These are phyloP conservation scores for Claviceps capensis DNA, from an alignment of 2,329 filamentous ascomycete species.

Conservation along the genomic window DNA sequence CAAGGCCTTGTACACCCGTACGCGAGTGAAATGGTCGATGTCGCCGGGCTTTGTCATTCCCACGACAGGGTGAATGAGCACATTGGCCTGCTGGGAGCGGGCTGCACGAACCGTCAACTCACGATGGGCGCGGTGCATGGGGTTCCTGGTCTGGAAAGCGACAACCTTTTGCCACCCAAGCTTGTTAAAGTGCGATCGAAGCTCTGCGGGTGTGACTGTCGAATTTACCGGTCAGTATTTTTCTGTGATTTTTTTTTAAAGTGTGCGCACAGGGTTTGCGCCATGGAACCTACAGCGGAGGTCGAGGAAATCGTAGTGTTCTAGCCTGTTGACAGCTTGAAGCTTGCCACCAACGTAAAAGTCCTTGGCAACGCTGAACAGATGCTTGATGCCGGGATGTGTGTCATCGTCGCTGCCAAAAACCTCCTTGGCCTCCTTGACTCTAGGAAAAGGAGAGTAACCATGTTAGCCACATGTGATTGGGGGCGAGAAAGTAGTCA, in stretches of 20 bases:
- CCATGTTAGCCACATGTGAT: not conserved
- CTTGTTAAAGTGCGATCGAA: conserved; percentile 97
- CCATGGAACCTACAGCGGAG: conserved; percentile 58
- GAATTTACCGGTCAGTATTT: conserved; percentile 1
- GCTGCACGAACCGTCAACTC: conserved; percentile 96
- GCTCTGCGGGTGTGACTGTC: conserved; percentile 78
- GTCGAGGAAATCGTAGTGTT: conserved; percentile 98
- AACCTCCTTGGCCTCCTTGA: conserved; percentile 82
- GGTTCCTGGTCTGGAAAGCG: conserved; percentile 97
- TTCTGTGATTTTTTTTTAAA: not conserved
- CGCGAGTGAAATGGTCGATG: conserved; percentile 98
- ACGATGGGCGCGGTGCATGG: conserved; percentile 97
- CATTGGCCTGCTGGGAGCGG: conserved; percentile 90
- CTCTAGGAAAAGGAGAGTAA: conserved; percentile 31
- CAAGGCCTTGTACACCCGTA: conserved; percentile 95
- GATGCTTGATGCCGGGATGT: conserved; percentile 85
- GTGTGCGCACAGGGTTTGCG: not conserved
- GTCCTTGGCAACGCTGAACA: conserved; percentile 67
- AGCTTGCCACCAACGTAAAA: conserved; percentile 94
- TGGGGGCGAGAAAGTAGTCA: not conserved
- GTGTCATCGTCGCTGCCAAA: conserved; percentile 84
- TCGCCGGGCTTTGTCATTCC: conserved; percentile 98
- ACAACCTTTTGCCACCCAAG: conserved; percentile 96
- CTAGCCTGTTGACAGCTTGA: conserved; percentile 84
- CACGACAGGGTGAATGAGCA: conserved; percentile 97